Base-by-base conservation (phyloP, 78 protist species). In the Dictyostelium brefeldianum region DNA sequence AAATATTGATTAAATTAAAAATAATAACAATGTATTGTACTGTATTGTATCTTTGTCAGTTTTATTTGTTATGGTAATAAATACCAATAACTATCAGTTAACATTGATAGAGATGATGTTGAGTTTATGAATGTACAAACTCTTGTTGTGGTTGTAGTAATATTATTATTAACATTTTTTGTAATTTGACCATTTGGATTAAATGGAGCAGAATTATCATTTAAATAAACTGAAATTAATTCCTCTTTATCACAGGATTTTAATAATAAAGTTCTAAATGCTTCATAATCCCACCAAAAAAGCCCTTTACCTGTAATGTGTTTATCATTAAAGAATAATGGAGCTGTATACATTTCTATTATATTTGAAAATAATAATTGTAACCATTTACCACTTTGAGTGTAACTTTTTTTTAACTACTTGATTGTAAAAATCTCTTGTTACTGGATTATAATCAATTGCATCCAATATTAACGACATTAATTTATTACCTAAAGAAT, bases 121-220 rank as follows among this genome's bases (percentile, higher is more conserved):
- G 65, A 56, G 8, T 56, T 8, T 56, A 56, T n/a, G n/a, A 20
- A 56, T 20, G 65, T 56, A 56, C 65, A 56, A 20, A 56, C n/a
- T 56, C 65, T n/a, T 7, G 65, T 56, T 56, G 14, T 54, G 5
- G n/a, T n/a, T n/a, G n/a, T n/a, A n/a, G n/a, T n/a, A n/a, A n/a
- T n/a, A n/a, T n/a, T n/a, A n/a, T n/a, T n/a, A n/a, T n/a, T n/a
- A n/a, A n/a, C n/a, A n/a, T n/a, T n/a, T n/a, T n/a, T n/a, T 20
- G 27, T 56, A 8, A 56, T 56, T 56, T 56, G 65, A n/a, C 65
- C 65, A 56, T n/a, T 56, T 56, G 65, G 65, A 56, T 56, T 56
- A 18, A 20, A 20, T 56, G 65, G 65, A 11, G 29, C 17, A n/a
- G 17, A 20, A 20, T n/a, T 11, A 56, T 56, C 65, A 56, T 56